Evolutionary conservation across 2,329 filamentous ascomycete genomes (phyloP).

Genomic region (Colletotrichum sp.): DNA sequence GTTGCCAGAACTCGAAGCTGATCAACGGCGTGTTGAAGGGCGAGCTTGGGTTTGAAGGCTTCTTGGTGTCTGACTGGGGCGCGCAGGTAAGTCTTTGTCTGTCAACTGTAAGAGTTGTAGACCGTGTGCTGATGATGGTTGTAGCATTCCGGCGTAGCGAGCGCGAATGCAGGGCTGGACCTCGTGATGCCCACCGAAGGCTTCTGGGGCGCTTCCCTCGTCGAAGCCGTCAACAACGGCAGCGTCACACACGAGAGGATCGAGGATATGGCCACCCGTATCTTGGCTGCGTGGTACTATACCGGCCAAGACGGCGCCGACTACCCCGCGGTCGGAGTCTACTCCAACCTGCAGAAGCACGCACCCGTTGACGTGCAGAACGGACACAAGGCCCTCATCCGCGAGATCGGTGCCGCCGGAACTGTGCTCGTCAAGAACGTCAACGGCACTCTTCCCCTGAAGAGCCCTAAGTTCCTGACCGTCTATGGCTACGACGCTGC

Average conservation of each 20-base stretch:
- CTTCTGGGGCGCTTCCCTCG: constrained; percentile 62
- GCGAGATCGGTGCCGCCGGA: constrained; percentile 55
- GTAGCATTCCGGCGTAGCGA: constrained; percentile 32
- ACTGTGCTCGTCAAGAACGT: constrained; percentile 73
- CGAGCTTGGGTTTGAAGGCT: constrained; percentile 75
- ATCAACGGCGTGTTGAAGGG: constrained; percentile 71
- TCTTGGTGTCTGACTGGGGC: constrained; percentile 73
- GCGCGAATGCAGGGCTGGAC: constrained; percentile 73
- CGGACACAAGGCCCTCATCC: constrained; percentile 67
- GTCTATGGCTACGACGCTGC: constrained; percentile 70
- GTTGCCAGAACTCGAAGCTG: constrained; percentile 66
- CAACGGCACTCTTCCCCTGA: constrained; percentile 60
- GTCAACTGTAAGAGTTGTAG: not conserved
- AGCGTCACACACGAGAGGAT: constrained; percentile 63
- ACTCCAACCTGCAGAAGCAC: constrained; percentile 41
- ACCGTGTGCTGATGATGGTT: fast-evolving
- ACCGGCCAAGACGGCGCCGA: constrained; percentile 51
- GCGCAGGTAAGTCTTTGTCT: constrained; percentile 75
- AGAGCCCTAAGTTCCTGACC: constrained; percentile 56
- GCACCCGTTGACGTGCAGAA: constrained; percentile 57
- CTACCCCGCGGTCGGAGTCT: constrained; percentile 45
- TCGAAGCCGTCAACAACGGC: constrained; percentile 62
- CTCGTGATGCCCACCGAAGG: constrained; percentile 81
- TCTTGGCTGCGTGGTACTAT: constrained; percentile 67
- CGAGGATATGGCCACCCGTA: constrained; percentile 71